Evolutionary conservation across 2,329 filamentous ascomycete species (phyloP).

Genomic region (Cytospora leucostoma): DNA sequence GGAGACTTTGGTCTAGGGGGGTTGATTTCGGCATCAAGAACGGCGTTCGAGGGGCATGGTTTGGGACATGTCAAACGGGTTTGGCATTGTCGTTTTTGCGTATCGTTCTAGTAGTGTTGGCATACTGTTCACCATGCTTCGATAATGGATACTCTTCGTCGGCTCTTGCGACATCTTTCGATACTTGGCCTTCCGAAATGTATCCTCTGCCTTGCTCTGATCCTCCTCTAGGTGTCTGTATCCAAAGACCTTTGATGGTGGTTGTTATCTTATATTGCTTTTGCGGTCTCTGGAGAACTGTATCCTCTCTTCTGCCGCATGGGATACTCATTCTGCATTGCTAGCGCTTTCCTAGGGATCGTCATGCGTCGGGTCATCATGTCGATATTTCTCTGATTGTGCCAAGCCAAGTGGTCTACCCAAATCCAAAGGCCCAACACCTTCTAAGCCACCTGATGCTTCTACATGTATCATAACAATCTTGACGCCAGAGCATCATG

Average conservation of each 20-base stretch:
- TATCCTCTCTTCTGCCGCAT: too few relatives aligned
- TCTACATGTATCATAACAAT: too few relatives aligned
- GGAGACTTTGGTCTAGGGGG: not conserved
- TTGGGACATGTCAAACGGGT: not conserved
- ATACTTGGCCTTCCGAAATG: not conserved
- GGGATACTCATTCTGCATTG: too few relatives aligned
- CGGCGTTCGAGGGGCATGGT: not conserved
- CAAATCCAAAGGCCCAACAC: too few relatives aligned
- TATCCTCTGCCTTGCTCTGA: not conserved
- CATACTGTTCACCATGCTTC: not conserved
- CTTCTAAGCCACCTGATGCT: too few relatives aligned
- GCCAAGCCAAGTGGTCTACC: too few relatives aligned
- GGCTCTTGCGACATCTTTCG: not conserved
- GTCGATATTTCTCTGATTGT: too few relatives aligned
- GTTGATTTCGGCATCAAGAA: not conserved
- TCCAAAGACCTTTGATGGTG: not conserved
- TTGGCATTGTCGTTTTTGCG: not conserved
- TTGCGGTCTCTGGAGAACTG: too few relatives aligned
- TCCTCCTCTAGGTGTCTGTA: not conserved
- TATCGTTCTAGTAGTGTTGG: not conserved
- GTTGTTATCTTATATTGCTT: too few relatives aligned
- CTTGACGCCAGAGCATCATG: too few relatives aligned
- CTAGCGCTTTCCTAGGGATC: too few relatives aligned
- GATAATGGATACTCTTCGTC: not conserved
- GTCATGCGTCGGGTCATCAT: too few relatives aligned